Evolutionary conservation across 225 moss, liverwort and hornwort genomes (phyloP), one percentile per base, ranked within the genome.

Genomic region (Climacium dendroides): DNA sequence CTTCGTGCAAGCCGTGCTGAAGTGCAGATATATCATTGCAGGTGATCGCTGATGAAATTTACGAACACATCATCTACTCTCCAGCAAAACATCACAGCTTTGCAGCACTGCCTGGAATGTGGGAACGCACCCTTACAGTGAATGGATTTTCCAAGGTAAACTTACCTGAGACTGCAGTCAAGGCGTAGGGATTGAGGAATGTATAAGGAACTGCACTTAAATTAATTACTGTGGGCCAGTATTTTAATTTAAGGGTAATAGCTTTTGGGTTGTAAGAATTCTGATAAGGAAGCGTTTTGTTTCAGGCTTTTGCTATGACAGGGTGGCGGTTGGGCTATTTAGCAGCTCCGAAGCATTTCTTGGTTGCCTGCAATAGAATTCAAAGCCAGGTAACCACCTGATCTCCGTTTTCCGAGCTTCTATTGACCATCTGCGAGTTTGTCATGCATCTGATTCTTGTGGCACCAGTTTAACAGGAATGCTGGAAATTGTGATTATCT

Each of bases 121-220:
- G 96, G 96, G 95, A 99, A 83, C 99, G 97, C 76, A 97, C 99
- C 50, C 89, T 99, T 19, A 96, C 95, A n/a, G 93, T 99, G 64
- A 99, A 99, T 87, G 99, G 99, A 25, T 99, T 99, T 88, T 99
- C 99, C 65, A 99, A 99, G 99, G 99, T 96, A 90, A 65, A 16
- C 25, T 60, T 32, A 47, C 39, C 37, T 62, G 83, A 64, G 45
- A 74, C 55, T 86, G 91, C 85, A 74, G 59, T 84, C 71, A 19
- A 64, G 50, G 61, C 47, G 19, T 58, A 69, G 15, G 87, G 76
- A 59, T 45, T 60, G 23, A 84, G 87, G 67, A 85, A 78, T 76
- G 59, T 65, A 52, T 41, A 23, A 39, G 83, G 41, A 87, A 74
- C 28, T 83, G 39, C 73, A 63, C 41, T 69, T 62, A 57, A 69